Conservation (phyloP, 768 basidiomycete genomes). For the Heimioporus sp. region DNA sequence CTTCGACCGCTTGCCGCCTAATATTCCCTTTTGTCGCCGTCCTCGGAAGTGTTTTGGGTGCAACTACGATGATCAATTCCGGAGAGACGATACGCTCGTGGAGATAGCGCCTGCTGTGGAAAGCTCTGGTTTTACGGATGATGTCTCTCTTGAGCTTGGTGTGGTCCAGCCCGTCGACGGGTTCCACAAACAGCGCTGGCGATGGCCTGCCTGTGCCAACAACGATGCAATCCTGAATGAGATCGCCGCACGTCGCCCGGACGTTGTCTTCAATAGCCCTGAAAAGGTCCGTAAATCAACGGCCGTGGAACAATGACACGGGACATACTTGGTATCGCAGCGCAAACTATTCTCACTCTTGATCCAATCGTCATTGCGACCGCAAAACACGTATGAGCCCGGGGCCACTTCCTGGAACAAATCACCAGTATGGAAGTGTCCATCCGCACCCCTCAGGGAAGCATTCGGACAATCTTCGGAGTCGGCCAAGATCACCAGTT, state of each 20-base stretch:
- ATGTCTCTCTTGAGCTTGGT: conserved; percentile 67
- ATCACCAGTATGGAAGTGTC: conserved; percentile 79
- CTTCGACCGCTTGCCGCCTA: conserved; percentile 73
- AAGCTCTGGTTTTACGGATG: conserved; percentile 67
- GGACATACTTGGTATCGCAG: conserved; percentile 66
- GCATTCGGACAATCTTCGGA: conserved; percentile 68
- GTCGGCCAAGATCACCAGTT: conserved; percentile 65
- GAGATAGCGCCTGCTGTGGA: conserved; percentile 72
- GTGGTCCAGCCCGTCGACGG: conserved; percentile 49
- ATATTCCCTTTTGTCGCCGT: conserved; percentile 84
- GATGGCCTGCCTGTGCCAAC: conserved; percentile 76
- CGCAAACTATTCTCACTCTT: conserved; percentile 77
- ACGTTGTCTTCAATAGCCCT: conserved; percentile 79
- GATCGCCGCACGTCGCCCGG: conserved; percentile 57
- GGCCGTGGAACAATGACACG: neutral
- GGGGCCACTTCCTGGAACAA: conserved; percentile 65
- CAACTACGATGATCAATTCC: conserved; percentile 67
- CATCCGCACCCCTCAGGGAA: conserved; percentile 58
- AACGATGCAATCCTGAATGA: conserved; percentile 74
- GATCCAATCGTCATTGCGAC: conserved; percentile 84
- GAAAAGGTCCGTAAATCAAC: conserved; percentile 8
- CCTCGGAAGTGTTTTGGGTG: conserved; percentile 64
- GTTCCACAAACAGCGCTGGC: conserved; percentile 74
- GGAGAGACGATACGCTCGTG: conserved; percentile 72
- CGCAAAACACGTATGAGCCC: conserved; percentile 62